Evolutionary conservation across 139 green algal genomes (phyloP).

Genomic region (Haematococcus lacustris): DNA sequence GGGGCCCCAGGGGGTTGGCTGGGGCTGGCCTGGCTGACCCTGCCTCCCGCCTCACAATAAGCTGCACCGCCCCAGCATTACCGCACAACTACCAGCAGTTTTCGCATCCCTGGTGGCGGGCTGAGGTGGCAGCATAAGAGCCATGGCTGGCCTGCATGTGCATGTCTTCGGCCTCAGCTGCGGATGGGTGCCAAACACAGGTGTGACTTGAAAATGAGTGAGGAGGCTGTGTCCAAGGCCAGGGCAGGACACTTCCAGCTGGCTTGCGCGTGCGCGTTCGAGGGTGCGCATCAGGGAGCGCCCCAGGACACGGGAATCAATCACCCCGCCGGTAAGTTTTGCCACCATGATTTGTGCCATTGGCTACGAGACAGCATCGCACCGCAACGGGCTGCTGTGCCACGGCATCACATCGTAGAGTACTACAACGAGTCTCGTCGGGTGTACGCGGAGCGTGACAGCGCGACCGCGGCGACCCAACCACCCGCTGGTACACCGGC

Average conservation of each 20-base stretch:
- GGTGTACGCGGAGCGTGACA: neutral
- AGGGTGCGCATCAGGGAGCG: constrained; percentile 63
- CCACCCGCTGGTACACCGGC: neutral
- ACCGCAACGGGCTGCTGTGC: neutral
- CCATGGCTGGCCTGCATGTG: neutral
- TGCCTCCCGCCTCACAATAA: neutral
- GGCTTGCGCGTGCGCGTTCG: constrained; percentile 81
- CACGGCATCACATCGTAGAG: constrained; percentile 2
- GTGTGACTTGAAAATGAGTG: constrained; percentile 12
- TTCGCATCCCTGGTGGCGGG: neutral
- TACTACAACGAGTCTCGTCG: constrained; percentile 12
- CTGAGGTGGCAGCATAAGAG: neutral
- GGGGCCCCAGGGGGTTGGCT: neutral
- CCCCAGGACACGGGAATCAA: constrained; percentile 81
- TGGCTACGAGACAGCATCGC: neutral
- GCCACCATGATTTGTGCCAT: neutral
- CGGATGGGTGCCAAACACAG: neutral
- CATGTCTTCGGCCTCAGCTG: neutral
- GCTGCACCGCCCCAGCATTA: neutral
- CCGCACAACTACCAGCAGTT: neutral
- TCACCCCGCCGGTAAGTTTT: constrained; percentile 47
- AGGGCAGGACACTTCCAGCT: constrained; percentile 83
- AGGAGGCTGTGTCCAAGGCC: constrained; percentile 72
- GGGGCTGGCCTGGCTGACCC: neutral
- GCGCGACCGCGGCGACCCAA: neutral